Base-by-base conservation (phyloP, 164 flowering plant genomes). In the Nymphaea thermarum region DNA sequence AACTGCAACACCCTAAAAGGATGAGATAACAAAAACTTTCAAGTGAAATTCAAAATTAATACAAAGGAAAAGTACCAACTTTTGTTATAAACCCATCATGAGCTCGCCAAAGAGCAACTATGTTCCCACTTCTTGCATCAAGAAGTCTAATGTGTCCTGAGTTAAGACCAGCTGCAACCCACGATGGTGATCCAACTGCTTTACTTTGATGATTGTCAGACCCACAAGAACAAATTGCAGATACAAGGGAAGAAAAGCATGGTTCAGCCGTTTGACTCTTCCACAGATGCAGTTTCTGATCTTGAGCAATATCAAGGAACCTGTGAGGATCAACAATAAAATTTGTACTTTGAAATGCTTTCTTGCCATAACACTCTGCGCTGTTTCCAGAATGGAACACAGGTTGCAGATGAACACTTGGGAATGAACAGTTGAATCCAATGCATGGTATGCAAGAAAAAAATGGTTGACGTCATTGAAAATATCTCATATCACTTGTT, bases 31-130 rank as follows among this genome's bases (percentile, higher is more conserved):
- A 47, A 14, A 47, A 47, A 14, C 7, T 4, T 7, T 6, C 12
- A 14, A 47, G 6, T 4, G 55, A 47, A 47, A 47, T 6, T 3
- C 2, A 2, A 47, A 4, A 2, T 4, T 14, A 6, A 47, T 2
- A 47, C 7, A 14, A 14, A 47, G 55, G 4, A 47, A 6, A 47
- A 6, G 11, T 47, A 6, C 55, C 12, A 80, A 91, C 99, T 88
- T 91, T 87, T 14, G 96, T 95, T 62, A 95, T 82, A 75, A 84
- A 90, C 73, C 96, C 96, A 78, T 90, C 98, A 82, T 94, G 99
- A 72, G 96, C 99, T 67, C 80, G 82, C 97, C 99, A 94, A 55
- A 84, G 82, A 68, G 91, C 75, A 78, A 91, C 74, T 55, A 87
- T 72, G 72, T 80, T 77, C 66, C 98, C 96, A 78, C 88, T 90